These are phyloP conservation scores for Eucalyptus grandis DNA, from an alignment of 345 rosid genomes.

Conservation along the genomic window DNA sequence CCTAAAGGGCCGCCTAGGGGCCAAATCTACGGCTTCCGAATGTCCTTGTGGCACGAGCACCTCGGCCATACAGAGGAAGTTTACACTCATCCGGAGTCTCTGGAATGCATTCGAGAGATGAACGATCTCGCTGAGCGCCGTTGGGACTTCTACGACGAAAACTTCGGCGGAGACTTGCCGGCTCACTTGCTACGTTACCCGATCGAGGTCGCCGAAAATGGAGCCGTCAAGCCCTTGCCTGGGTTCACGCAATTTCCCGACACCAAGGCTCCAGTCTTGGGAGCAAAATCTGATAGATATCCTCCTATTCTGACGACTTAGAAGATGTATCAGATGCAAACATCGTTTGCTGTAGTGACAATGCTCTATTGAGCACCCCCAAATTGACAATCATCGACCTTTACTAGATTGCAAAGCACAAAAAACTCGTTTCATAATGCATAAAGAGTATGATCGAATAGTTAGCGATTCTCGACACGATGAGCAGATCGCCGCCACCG, in stretches of 20 bases:
- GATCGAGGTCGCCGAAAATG: constrained; percentile 18
- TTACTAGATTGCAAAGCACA: neutral
- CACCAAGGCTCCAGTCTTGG: constrained; percentile 57
- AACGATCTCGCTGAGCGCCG: constrained; percentile 15
- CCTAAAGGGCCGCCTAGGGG: constrained; percentile 15
- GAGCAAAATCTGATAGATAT: constrained; percentile 22
- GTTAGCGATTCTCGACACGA: too few relatives aligned
- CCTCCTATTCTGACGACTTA: constrained; percentile 64
- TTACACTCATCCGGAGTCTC: constrained; percentile 21
- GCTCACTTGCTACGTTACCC: constrained; percentile 64
- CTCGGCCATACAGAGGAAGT: neutral
- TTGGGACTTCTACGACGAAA: constrained; percentile 18
- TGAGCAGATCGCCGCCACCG: constrained; percentile 2
- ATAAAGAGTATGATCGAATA: too few relatives aligned
- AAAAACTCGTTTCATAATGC: neutral
- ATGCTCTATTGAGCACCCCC: neutral
- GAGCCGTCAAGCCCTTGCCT: constrained; percentile 20
- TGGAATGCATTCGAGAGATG: constrained; percentile 17
- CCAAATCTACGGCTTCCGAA: constrained; percentile 40
- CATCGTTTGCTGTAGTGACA: neutral
- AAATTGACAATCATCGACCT: neutral
- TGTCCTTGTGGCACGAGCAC: constrained; percentile 69
- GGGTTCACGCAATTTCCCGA: constrained; percentile 47
- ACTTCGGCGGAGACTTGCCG: constrained; percentile 2
- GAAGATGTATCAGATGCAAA: neutral